These are phyloP conservation scores for Colletotrichum sp. DNA, from an alignment of 2,329 filamentous ascomycete species.

Conservation along the genomic window DNA sequence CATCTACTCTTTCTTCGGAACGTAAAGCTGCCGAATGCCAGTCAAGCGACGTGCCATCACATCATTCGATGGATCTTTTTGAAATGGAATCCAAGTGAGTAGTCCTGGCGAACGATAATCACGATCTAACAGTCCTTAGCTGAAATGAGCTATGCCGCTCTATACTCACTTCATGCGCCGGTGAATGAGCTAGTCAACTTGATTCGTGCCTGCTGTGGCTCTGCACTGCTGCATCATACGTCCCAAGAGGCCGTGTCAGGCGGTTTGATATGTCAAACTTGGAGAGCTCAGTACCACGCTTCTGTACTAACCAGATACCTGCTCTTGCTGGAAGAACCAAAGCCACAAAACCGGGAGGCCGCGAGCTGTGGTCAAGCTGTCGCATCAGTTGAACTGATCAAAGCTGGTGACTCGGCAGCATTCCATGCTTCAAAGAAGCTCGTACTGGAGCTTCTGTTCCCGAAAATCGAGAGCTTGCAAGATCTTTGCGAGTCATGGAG, in stretches of 20 bases:
- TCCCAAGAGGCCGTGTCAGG: slow-evolving; percentile 44
- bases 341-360: not conserved
- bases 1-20: slow-evolving; percentile 71
- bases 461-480: slow-evolving; percentile 56
- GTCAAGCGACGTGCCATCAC: slow-evolving; percentile 70
- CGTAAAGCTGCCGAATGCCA: slow-evolving; percentile 71
- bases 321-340: slow-evolving; percentile 51
- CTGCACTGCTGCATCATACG: slow-evolving; percentile 34
- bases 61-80: slow-evolving; percentile 83
- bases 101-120: not conserved
- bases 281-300: slow-evolving; percentile 48
- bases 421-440: slow-evolving; percentile 54
- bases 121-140: slow-evolving; percentile 42
- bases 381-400: slow-evolving; percentile 18
- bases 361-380: not conserved
- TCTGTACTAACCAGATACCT: slow-evolving; percentile 58
- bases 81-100: slow-evolving; percentile 81
- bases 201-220: slow-evolving; percentile 72
- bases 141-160: slow-evolving; percentile 71
- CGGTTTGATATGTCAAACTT: slow-evolving; percentile 52
- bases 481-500: slow-evolving; percentile 54
- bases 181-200: slow-evolving; percentile 72
- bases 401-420: slow-evolving; percentile 37
- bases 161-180: slow-evolving; percentile 66
- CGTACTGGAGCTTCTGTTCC: slow-evolving; percentile 57